phyloP scores from a whole-genome alignment of 1,139 yeast species.

The Yamadazyma taylorii region DNA sequence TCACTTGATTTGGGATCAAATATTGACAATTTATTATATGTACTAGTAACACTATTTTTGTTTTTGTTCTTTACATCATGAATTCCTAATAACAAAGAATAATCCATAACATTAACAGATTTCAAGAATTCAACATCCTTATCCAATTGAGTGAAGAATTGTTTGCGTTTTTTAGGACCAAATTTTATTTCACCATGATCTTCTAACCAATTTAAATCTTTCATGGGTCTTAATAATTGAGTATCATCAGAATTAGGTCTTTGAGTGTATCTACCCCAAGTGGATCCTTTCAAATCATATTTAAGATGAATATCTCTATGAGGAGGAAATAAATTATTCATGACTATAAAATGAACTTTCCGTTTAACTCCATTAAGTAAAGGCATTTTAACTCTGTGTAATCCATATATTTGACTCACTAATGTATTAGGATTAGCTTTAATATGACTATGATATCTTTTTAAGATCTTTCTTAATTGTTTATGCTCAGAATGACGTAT shows the following conservation, averaged over 20 bases:
- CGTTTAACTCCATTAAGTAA: conserved; percentile 53
- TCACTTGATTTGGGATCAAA: conserved; percentile 48
- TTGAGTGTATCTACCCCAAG: conserved; percentile 73
- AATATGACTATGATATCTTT: conserved; percentile 79
- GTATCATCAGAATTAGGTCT: conserved; percentile 29
- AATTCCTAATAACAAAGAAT: conserved; percentile 82
- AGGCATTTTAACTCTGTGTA: conserved; percentile 90
- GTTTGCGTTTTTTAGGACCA: conserved; percentile 65
- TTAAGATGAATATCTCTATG: conserved; percentile 83
- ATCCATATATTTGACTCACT: conserved; percentile 90
- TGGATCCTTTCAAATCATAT: conserved; percentile 91
- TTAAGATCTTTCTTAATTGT: conserved; percentile 71
- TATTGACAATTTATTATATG: conserved; percentile 38
- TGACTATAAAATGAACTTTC: conserved; percentile 89
- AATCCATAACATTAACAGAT: conserved; percentile 88
- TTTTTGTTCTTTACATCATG: conserved; percentile 67
- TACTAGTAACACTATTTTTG: conserved; percentile 37
- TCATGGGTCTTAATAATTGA: conserved; percentile 48
- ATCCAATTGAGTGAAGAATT: conserved; percentile 67
- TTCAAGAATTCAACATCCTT: conserved; percentile 74
- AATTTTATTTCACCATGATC: conserved; percentile 59
- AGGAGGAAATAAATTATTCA: conserved; percentile 97
- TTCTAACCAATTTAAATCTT: conserved; percentile 88
- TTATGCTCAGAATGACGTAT: conserved; percentile 92
- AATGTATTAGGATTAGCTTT: conserved; percentile 84